Evolutionary conservation across 1,139 yeast genomes (phyloP).

Genomic region (Schizosaccharomyces versatilis): DNA sequence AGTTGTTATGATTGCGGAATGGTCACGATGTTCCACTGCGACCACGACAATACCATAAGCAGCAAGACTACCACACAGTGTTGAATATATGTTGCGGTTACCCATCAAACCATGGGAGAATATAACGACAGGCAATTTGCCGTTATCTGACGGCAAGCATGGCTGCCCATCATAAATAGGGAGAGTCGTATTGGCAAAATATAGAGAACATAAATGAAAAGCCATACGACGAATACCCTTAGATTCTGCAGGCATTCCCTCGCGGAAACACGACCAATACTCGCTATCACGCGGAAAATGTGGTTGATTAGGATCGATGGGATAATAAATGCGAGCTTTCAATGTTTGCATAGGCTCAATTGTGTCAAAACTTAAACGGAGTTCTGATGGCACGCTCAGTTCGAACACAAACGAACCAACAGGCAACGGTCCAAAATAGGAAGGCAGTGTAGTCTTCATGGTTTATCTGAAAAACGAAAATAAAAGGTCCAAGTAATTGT

Average conservation of each 20-base stretch:
- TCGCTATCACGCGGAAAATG: not conserved
- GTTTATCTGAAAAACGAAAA: not conserved
- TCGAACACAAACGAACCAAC: constrained; percentile 14
- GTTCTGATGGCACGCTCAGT: constrained; percentile 10
- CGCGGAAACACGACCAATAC: constrained; percentile 11
- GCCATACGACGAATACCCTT: constrained; percentile 5
- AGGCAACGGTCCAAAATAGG: constrained; percentile 13
- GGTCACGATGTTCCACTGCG: constrained; percentile 14
- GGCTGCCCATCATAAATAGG: constrained; percentile 9
- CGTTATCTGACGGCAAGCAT: constrained; percentile 9
- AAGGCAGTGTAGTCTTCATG: constrained; percentile 8
- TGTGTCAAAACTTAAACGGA: constrained; percentile 9
- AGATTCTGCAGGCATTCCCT: constrained; percentile 8
- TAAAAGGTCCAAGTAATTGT: not conserved
- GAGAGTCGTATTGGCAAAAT: constrained; percentile 7
- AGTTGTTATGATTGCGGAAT: constrained; percentile 12
- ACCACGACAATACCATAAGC: constrained; percentile 14
- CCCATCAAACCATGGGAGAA: constrained; percentile 15
- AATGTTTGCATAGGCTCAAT: constrained; percentile 13
- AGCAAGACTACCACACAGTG: constrained; percentile 14
- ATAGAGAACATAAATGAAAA: constrained; percentile 6
- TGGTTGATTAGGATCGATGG: constrained; percentile 8
- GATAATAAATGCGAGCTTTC: constrained; percentile 13
- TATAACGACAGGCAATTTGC: constrained; percentile 13
- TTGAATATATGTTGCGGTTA: constrained; percentile 14